Conservation (phyloP, 2,329 filamentous ascomycete species). For the Aspergillus tamarii region DNA sequence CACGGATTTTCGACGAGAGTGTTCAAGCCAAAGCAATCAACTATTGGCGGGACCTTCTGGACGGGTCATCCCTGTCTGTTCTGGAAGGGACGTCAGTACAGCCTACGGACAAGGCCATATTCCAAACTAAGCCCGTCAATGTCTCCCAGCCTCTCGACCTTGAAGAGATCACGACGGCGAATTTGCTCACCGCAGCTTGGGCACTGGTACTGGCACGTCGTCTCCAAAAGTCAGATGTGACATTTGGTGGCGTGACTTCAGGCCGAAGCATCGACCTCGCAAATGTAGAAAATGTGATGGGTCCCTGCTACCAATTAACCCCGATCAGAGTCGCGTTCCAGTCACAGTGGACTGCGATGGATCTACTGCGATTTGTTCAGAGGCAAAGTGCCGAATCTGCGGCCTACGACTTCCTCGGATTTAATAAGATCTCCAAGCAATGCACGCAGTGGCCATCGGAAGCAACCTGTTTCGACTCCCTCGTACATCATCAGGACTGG, state of each 20-base stretch:
- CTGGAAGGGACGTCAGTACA: constrained; percentile 22
- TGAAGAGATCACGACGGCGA: constrained; percentile 61
- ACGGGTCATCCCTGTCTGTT: constrained; percentile 52
- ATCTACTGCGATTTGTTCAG: constrained; percentile 56
- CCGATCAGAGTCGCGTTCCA: constrained; percentile 62
- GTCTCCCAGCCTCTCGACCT: constrained; percentile 51
- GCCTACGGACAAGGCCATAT: constrained; percentile 28
- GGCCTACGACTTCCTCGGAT: constrained; percentile 56
- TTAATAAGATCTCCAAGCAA: constrained; percentile 52
- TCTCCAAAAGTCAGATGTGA: constrained; percentile 55
- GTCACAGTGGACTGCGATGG: constrained; percentile 49
- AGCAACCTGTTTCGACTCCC: constrained; percentile 56
- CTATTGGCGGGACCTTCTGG: constrained; percentile 57
- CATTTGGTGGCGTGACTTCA: constrained; percentile 66
- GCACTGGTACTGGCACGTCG: constrained; percentile 61
- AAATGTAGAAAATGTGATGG: constrained; percentile 58
- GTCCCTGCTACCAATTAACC: constrained; percentile 59
- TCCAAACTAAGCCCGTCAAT: constrained; percentile 25
- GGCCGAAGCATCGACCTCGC: constrained; percentile 61
- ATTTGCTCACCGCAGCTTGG: constrained; percentile 66
- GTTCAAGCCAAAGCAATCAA: constrained; percentile 51
- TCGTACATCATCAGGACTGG: constrained; percentile 62
- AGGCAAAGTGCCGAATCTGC: constrained; percentile 57
- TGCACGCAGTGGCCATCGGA: constrained; percentile 51
- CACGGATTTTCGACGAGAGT: constrained; percentile 30